phyloP scores from a whole-genome alignment of 352 stramenopile species.

The Phytopythium delawarense region DNA sequence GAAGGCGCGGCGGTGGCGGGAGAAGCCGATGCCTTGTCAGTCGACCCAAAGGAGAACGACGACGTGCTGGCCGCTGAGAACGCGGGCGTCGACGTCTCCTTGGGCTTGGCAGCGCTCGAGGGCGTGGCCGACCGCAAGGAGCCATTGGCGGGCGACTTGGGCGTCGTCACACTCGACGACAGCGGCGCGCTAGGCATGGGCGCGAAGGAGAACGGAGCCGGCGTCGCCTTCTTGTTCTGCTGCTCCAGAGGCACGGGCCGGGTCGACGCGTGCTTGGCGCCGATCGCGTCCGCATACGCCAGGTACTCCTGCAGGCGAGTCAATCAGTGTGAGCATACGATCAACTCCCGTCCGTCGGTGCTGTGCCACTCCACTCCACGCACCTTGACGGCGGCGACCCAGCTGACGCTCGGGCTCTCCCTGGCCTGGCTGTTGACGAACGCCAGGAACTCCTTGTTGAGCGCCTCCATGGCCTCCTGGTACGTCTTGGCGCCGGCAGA shows the following conservation, averaged over 20 bases:
- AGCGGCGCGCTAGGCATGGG: background rate
- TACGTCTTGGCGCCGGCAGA: constrained; percentile 27
- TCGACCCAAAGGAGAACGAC: constrained; percentile 10
- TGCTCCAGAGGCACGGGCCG: constrained; percentile 50
- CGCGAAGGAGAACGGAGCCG: constrained; percentile 23
- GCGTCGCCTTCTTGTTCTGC: constrained; percentile 14
- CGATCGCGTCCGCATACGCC: constrained; percentile 58
- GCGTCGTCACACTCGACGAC: background rate
- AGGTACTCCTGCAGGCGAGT: constrained; percentile 58
- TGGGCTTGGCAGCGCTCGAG: constrained; percentile 1
- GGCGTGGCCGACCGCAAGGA: constrained; percentile 14
- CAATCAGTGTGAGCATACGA: constrained; percentile 2
- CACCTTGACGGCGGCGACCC: constrained; percentile 58
- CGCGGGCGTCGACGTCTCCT: constrained; percentile 5
- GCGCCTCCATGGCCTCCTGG: constrained; percentile 69
- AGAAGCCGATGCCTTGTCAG: background rate
- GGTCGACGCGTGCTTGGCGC: constrained; percentile 51
- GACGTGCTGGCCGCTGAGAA: background rate
- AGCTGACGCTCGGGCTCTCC: constrained; percentile 65
- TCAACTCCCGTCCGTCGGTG: background rate
- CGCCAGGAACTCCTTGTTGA: constrained; percentile 79
- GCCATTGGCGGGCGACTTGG: constrained; percentile 4
- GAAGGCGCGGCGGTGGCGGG: background rate
- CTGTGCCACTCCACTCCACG: background rate
- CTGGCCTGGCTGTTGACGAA: constrained; percentile 66